phyloP scores from a whole-genome alignment of 495 filamentous ascomycete species.

The Pyrenula massariospora region DNA sequence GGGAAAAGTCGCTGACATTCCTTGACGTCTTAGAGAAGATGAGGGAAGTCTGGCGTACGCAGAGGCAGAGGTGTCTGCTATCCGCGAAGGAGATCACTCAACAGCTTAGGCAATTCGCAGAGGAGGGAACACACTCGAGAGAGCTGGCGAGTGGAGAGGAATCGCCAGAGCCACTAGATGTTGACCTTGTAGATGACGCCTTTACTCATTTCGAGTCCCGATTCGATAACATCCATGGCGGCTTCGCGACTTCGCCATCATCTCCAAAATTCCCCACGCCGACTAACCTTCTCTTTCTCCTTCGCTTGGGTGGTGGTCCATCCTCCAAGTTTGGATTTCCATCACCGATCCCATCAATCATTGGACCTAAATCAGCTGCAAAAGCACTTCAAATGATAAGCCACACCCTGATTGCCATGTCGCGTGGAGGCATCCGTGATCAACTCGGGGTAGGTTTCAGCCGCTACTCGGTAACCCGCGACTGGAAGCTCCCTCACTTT shows the following conservation, averaged over 20 bases:
- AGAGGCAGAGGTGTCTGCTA: slow-evolving; percentile 66
- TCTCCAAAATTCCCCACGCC: slow-evolving; percentile 85
- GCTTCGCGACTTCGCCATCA: slow-evolving; percentile 46
- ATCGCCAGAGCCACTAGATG: slow-evolving; percentile 59
- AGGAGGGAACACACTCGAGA: slow-evolving; percentile 64
- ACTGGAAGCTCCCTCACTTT: slow-evolving; percentile 92
- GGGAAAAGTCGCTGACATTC: slow-evolving; percentile 54
- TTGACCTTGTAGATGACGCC: slow-evolving; percentile 87
- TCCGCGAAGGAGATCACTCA: slow-evolving; percentile 73
- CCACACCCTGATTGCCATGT: slow-evolving; percentile 69
- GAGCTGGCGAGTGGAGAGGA: slow-evolving; percentile 31
- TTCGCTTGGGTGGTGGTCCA: slow-evolving; percentile 47
- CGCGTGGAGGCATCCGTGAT: slow-evolving; percentile 78
- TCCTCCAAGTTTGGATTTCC: slow-evolving; percentile 39
- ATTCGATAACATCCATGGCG: slow-evolving; percentile 68
- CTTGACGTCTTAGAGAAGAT: slow-evolving; percentile 76
- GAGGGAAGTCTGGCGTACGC: slow-evolving; percentile 68
- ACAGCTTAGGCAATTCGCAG: slow-evolving; percentile 74
- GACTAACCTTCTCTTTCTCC: slow-evolving; percentile 69
- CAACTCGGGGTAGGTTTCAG: slow-evolving; percentile 89
- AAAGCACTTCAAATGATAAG: slow-evolving; percentile 73
- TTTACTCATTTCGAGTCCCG: slow-evolving; percentile 65
- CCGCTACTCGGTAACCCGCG: slow-evolving; percentile 76
- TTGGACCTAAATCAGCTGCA: slow-evolving; percentile 67
- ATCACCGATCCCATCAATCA: slow-evolving; percentile 63